Base-by-base conservation (phyloP, 306 rosid genomes). In the Sindora glabra region DNA sequence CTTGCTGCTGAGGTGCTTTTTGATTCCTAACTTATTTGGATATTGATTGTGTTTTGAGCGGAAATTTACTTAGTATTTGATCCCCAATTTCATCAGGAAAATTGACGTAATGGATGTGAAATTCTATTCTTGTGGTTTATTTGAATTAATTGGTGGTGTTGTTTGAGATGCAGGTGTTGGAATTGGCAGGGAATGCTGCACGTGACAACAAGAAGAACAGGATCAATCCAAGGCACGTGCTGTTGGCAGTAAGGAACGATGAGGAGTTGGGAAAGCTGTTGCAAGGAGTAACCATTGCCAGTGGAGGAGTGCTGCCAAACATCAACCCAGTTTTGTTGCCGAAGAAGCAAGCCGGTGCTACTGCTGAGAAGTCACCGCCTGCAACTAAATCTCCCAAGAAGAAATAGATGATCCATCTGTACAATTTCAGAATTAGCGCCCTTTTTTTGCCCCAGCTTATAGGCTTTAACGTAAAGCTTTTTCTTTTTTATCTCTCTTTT, bases 131-230 rank as follows among this genome's bases (percentile, higher is more conserved):
- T n/a, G n/a, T n/a, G n/a, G n/a, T n/a, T n/a, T n/a, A n/a, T n/a
- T n/a, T n/a, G n/a, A 29, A 29, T 4, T 4, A 0, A 5, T 36
- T 3, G 12, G 14, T 18, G n/a, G 8, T 33, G 13, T 48, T 22
- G 36, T 18, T 12, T 40, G 33, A 3, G 25, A 52, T 34, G 52
- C 33, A 87, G 97, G 97, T 90, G 3, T 57, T 87, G 67, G 96
- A 90, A 34, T 21, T 90, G 47, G 91, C 97, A 0, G 97, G 97
- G 0, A 90, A 90, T 19, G 97, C 95, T 1, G 97, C 94, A 0
- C 77, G 95, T 12, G 97, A 87, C 53, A 90, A 90, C 79, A 90
- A 90, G 82, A 90, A 90, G 79, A 87, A 61, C 3, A 76, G 91
- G 52, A 83, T 90, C 0, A 85, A 65, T 48, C 97, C 96, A 0